Base-by-base conservation (phyloP, 129 eudicot species). In the Daucus carota region DNA sequence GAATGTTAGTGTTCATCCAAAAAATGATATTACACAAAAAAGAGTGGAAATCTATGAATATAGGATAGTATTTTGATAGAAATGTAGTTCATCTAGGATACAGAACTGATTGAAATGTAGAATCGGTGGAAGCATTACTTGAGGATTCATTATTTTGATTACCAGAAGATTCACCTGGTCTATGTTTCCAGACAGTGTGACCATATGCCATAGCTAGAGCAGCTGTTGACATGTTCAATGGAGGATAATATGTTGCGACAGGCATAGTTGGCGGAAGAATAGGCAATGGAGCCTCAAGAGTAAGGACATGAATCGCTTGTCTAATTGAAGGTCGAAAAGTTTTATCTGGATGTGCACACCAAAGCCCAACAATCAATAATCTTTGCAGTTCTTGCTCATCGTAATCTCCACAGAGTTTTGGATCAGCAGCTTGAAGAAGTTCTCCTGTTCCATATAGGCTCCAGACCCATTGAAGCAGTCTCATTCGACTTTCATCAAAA, bases 241-340 rank as follows among this genome's bases (percentile, higher is more conserved):
- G 77, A 73, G 70, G 8, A 1, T 17, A 57, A 40, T 81, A 81
- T 1, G 78, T 62, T 16, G 81, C 45, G 32, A 77, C 85, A 2
- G 85, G 85, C 77, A 72, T 76, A 0, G 11, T 43, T 26, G 14
- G 2, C 31, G 85, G 75, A 24, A 81, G 78, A 26, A 2, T 8
- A 20, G 85, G 85, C 67, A 77, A 50, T 28, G 73, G 65, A 33
- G 81, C 85, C 59, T 82, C 79, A 65, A 73, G 36, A 48, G 40
- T 73, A 17, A 82, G 73, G 26, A 77, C 81, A 20, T 34, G 78
- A 33, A 82, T 66, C 24, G 76, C 85, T 52, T 82, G 79, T 42
- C 72, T 77, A 0, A 82, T 77, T 46, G 81, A 72, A 8, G 85
- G 85, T 43, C 85, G 62, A 12, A 65, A 38, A 29, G 18, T 42